phyloP scores from a whole-genome alignment of 2,329 filamentous ascomycete genomes.

The Colletotrichum sp. region DNA sequence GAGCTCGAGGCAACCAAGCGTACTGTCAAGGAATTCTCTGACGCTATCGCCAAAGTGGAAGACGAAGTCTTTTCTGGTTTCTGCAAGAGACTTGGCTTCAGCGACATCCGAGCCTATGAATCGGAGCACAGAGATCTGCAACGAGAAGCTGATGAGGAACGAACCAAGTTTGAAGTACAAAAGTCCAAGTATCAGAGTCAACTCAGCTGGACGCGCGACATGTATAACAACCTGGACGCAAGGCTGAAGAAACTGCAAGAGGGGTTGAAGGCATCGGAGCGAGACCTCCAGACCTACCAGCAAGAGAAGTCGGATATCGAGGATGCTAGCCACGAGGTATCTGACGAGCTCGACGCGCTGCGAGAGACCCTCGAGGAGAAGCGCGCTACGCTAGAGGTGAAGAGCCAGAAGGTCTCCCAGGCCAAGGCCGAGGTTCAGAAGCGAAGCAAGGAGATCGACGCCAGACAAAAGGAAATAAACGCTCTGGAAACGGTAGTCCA shows the following conservation, averaged over 20 bases:
- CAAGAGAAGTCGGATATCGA: slow-evolving; percentile 77
- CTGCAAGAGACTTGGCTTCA: slow-evolving; percentile 85
- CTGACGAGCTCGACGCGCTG: slow-evolving; percentile 78
- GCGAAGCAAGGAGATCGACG: slow-evolving; percentile 82
- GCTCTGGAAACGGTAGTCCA: slow-evolving; percentile 85
- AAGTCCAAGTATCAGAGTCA: slow-evolving; percentile 72
- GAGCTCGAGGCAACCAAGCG: slow-evolving; percentile 65
- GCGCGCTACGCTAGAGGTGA: slow-evolving; percentile 69
- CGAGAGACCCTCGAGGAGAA: slow-evolving; percentile 73
- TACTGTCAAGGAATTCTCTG: slow-evolving; percentile 56
- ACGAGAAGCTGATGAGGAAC: slow-evolving; percentile 87
- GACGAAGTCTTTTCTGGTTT: slow-evolving; percentile 87
- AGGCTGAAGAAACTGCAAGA: slow-evolving; percentile 73
- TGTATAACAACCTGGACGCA: slow-evolving; percentile 62
- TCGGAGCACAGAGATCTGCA: slow-evolving; percentile 91
- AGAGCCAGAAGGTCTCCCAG: slow-evolving; percentile 76
- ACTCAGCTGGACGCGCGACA: slow-evolving; percentile 60
- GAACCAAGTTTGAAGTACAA: slow-evolving; percentile 85
- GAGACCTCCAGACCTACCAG: slow-evolving; percentile 72
- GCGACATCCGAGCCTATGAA: slow-evolving; percentile 90
- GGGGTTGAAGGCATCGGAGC: slow-evolving; percentile 68
- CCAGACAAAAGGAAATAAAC: slow-evolving; percentile 72
- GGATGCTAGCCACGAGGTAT: slow-evolving; percentile 71
- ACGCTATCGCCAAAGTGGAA: slow-evolving; percentile 78
- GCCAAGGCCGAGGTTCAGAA: slow-evolving; percentile 82